Conservation (phyloP, 768 basidiomycete genomes). For the Collybiopsis confluens region DNA sequence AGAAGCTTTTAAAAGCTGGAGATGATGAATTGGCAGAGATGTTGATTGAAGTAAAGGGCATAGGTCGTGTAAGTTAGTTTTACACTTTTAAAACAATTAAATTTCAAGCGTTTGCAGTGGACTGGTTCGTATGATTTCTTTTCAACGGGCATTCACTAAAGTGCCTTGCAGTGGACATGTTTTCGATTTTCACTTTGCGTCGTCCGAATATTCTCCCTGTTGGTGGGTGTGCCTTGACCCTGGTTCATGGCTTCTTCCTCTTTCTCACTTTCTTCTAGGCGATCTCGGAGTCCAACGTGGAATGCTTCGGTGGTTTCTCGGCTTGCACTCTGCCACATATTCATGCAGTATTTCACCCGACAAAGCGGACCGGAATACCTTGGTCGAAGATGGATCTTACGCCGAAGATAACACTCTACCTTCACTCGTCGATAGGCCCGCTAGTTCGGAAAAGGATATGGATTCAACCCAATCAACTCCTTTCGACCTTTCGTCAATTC, state of each 20-base stretch:
- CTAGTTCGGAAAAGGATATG: conserved; percentile 9
- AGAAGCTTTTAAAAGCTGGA: conserved; percentile 61
- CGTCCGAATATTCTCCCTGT: conserved; percentile 78
- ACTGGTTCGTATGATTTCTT: conserved; percentile 41
- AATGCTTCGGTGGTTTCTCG: conserved; percentile 62
- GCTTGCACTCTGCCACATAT: conserved; percentile 52
- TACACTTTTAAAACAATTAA: not conserved
- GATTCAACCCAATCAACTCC: conserved; percentile 14
- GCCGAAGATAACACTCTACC: conserved; percentile 29
- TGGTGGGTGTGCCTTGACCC: conserved; percentile 27
- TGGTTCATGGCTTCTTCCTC: not conserved
- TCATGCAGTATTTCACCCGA: conserved; percentile 46
- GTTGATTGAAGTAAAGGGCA: conserved; percentile 74
- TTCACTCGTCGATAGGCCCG: conserved; percentile 14
- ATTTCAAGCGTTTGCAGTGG: conserved; percentile 35
- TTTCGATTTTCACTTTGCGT: conserved; percentile 82
- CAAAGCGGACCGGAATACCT: conserved; percentile 29
- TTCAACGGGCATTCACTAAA: conserved; percentile 1
- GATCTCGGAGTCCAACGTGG: conserved; percentile 85
- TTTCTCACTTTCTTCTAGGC: conserved; percentile 33
- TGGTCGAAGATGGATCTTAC: conserved; percentile 8
- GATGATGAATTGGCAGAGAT: conserved; percentile 77
- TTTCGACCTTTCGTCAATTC: conserved; percentile 26
- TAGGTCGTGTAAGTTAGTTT: conserved; percentile 55
- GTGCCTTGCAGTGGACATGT: conserved; percentile 73